Evolutionary conservation across 371 early-diverging fungal genomes (phyloP), one percentile per base, ranked within the genome.

Genomic region (Zychaea mexicana): DNA sequence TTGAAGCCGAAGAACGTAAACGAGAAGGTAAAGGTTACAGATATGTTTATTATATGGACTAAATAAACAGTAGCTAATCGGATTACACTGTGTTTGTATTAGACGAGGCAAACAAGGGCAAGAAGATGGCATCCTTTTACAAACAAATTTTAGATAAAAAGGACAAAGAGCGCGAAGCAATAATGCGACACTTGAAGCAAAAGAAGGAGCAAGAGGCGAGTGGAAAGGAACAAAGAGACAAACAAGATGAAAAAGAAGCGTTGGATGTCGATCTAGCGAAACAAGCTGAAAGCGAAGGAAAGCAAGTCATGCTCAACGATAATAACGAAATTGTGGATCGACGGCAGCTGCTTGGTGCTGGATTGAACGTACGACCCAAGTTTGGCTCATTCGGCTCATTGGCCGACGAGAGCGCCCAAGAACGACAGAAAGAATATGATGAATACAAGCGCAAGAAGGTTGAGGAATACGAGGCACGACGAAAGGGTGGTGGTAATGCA

Each of bases 291-390:
- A 71, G 72, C 47, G 73, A 82, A 72, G 81, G 89, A 31, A 67
- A 77, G 47, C 68, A 77, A 13, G 85, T 90, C 0, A 69, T 69
- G 10, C 38, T 92, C 36, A 92, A 92, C 62, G 94, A 88, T 46
- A 88, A 88, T 21, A 88, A 89, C 26, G 86, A 91, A 54, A 81
- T 95, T 47, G 90, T 95, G 17, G 94, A 95, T 69, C 92, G 92
- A 67, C 83, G 92, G 24, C 86, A 91, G 24, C 72, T 92, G 4
- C 79, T 95, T 19, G 76, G 81, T 10, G 92, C 90, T 19, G 96
- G 96, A 1, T 78, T 96, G 33, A 94, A 94, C 61, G 68, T 93
- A 7, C 82, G 78, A 52, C 59, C 76, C 38, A 68, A 73, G 62
- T 73, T 79, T 71, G 75, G 82, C 49, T 67, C 71, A 6, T 60